phyloP scores from a whole-genome alignment of 2,329 filamentous ascomycete genomes.

The Penicillium palitans region DNA sequence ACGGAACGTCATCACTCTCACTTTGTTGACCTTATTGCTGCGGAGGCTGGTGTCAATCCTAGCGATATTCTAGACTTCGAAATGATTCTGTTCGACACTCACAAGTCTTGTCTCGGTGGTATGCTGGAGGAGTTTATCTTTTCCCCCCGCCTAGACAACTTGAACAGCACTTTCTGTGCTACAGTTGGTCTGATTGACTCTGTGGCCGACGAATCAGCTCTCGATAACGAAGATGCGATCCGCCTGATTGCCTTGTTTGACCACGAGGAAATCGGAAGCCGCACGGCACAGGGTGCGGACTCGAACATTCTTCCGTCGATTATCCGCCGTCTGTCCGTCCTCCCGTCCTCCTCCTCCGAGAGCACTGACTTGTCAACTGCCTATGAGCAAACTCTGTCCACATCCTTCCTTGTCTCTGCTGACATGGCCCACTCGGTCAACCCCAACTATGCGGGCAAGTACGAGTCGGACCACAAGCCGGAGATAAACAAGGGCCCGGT shows the following conservation, averaged over 20 bases:
- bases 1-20: slow-evolving; percentile 85
- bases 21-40: slow-evolving; percentile 79
- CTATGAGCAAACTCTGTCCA: slow-evolving; percentile 87
- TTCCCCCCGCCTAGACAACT: slow-evolving; percentile 91
- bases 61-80: slow-evolving; percentile 88
- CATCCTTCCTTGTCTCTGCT: slow-evolving; percentile 90
- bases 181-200: slow-evolving; percentile 83
- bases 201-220: slow-evolving; percentile 60
- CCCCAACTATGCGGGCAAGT: slow-evolving; percentile 90
- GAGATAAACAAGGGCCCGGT: slow-evolving; percentile 96
- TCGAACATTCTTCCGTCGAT: slow-evolving; percentile 88
- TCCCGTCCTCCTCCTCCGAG: slow-evolving; percentile 62
- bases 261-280: slow-evolving; percentile 94
- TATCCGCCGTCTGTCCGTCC: slow-evolving; percentile 78
- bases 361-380: slow-evolving; percentile 71
- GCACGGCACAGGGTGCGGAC: slow-evolving; percentile 88
- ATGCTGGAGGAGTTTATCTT: slow-evolving; percentile 93
- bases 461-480: slow-evolving; percentile 85
- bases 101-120: slow-evolving; percentile 84
- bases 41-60: slow-evolving; percentile 69
- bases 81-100: slow-evolving; percentile 93
- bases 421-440: slow-evolving; percentile 98
- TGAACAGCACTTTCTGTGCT: slow-evolving; percentile 94
- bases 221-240: slow-evolving; percentile 77
- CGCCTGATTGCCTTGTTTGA: slow-evolving; percentile 94